A percentile compares a stretch with the other conserved stretches of the same genome.
phyloP scores from a whole-genome alignment of 2,329 filamentous ascomycete genomes.

The Ophiosphaerella korrae region DNA sequence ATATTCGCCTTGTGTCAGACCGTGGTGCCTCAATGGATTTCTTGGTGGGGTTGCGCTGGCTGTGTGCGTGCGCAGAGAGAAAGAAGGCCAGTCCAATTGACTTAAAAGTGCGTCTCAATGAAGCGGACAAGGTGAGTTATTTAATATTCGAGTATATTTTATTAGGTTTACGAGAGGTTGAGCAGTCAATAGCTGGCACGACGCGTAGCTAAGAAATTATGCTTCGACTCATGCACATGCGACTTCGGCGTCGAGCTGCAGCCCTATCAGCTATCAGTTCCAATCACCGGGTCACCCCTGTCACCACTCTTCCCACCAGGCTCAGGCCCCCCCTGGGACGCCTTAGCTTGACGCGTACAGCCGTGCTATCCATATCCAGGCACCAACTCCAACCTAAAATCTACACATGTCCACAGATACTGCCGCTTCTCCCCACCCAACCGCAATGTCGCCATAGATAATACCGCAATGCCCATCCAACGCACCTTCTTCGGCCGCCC shows the following conservation, averaged over 20 bases:
- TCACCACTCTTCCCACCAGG: constrained; percentile 1
- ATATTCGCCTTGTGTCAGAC: constrained; percentile 33
- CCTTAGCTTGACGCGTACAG: constrained; percentile 3
- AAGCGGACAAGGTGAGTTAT: no score
- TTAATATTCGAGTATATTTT: no score
- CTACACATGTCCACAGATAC: not conserved
- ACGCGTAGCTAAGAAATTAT: constrained; percentile 24
- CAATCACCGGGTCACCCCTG: constrained; percentile 3
- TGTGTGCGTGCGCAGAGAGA: constrained; percentile 10
- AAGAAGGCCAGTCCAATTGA: not conserved
- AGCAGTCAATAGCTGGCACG: constrained; percentile 15
- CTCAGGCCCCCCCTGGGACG: constrained; percentile 12
- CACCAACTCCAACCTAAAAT: not conserved
- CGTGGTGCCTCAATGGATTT: constrained; percentile 10
- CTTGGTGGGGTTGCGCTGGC: constrained; percentile 17
- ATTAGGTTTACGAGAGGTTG: not conserved
- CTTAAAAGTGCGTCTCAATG: not conserved
- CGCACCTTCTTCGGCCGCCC: constrained; percentile 40
- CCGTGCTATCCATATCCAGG: constrained; percentile 3
- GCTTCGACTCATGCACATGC: constrained; percentile 36
- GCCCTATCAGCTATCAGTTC: constrained; percentile 18
- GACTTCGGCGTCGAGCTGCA: constrained; percentile 38
- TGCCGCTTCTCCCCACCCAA: not conserved
- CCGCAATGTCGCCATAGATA: not conserved
- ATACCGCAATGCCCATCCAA: constrained; percentile 40